These are phyloP conservation scores for Onygenales sp. DNA, from an alignment of 2,329 filamentous ascomycete genomes.

Conservation along the genomic window DNA sequence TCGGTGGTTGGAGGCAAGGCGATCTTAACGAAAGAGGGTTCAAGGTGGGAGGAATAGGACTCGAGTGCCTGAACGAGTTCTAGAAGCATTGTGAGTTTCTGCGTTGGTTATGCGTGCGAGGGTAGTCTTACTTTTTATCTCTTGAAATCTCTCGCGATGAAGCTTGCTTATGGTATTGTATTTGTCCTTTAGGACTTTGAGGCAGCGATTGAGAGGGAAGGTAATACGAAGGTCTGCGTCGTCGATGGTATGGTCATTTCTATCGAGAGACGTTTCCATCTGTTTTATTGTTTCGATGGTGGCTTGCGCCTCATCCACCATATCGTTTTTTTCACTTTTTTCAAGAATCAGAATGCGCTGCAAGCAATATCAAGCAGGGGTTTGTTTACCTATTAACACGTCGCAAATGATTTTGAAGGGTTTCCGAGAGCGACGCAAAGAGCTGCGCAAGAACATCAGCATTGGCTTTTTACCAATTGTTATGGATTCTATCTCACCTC, in stretches of 20 bases:
- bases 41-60: slow-evolving; percentile 93
- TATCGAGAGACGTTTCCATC: slow-evolving; percentile 83
- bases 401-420: slow-evolving; percentile 80
- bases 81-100: slow-evolving; percentile 30
- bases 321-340: slow-evolving; percentile 68
- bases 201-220: slow-evolving; percentile 70
- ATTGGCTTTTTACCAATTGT: neutral
- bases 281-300: slow-evolving; percentile 81
- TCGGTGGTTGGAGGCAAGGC: slow-evolving; percentile 72
- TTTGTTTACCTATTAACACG: slow-evolving; percentile 59
- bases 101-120: neutral
- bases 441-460: slow-evolving; percentile 46
- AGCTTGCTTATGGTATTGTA: slow-evolving; percentile 68
- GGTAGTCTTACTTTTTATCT: slow-evolving; percentile 70
- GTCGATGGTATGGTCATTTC: slow-evolving; percentile 57
- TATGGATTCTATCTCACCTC: slow-evolving; percentile 52
- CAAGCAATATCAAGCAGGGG: neutral
- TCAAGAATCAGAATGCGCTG: slow-evolving; percentile 7
- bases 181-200: slow-evolving; percentile 76
- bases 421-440: slow-evolving; percentile 83
- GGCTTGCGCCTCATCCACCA: slow-evolving; percentile 81
- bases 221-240: slow-evolving; percentile 60
- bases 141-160: slow-evolving; percentile 86
- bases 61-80: slow-evolving; percentile 89
- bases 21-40: slow-evolving; percentile 77